Evolutionary conservation across 2,329 filamentous ascomycete species (phyloP), one percentile per base, ranked within the genome.

Genomic region (Paecilomyces sp.): DNA sequence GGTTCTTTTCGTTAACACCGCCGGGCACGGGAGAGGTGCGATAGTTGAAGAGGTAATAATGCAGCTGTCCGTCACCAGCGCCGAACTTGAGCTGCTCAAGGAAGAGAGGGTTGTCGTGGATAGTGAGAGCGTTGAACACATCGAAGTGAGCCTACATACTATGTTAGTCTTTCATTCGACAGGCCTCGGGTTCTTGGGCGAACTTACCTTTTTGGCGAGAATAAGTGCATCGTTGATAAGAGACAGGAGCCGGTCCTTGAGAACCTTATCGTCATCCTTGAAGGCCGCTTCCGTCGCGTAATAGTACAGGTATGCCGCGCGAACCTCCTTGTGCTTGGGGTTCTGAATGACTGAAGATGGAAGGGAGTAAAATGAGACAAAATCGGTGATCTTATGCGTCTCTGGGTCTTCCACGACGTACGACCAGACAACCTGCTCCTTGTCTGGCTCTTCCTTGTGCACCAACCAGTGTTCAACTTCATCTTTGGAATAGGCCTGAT

Each of bases 31-130:
- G 86, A 61, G 90, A 87, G 12, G 91, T 90, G 60, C 91, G 87
- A 80, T 97, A 99, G 78, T 99, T 99, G 83, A 95, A 99, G 33
- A 99, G 81, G 76, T 99, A 99, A 78, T 92, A 99, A 76, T 99
- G 92, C 67, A 99, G 81, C 74, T 94, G 91, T 54, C 94, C 94
- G 73, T 99, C 94, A 33, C 94, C 94, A 4, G 89, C 88, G 53
- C 93, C 94, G 69, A 97, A 99, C 76, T 96, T 96, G 71, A 97
- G 91, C 66, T 97, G 84, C 72, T 93, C 88, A 5, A 99, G 82
- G 83, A 99, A 97, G 22, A 97, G 83, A 0, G 87, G 89, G 74
- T 99, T 99, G 76, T 99, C 93, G 77, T 96, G 88, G 47, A 97
- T 82, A 0, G 92, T 96, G 58, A 99, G 83, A 0, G 92, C 93